phyloP scores from a whole-genome alignment of 768 basidiomycete species.

The Pilatotrama ljubarskyi region DNA sequence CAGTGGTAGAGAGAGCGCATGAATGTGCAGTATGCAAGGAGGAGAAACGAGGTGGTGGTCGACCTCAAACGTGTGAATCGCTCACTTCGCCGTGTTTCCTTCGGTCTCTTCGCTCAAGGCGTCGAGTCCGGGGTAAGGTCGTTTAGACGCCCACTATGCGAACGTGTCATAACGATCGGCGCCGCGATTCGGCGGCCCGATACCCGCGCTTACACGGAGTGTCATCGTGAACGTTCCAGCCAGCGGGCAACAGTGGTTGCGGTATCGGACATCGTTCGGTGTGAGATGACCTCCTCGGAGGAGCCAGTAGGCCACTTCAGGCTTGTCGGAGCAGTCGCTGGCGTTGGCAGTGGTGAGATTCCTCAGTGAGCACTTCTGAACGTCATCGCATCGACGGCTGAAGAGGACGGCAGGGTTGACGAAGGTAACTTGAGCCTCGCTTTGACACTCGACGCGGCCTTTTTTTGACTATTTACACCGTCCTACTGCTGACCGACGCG shows the following conservation, averaged over 20 bases:
- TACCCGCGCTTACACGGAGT: too few relatives aligned
- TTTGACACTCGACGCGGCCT: background rate
- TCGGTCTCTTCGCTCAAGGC: background rate
- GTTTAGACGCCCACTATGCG: background rate
- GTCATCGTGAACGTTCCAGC: too few relatives aligned
- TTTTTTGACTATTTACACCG: background rate
- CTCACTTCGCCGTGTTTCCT: background rate
- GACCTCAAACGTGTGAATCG: background rate
- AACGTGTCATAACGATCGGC: background rate
- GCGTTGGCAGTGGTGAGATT: slow-evolving; percentile 60
- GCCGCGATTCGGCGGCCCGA: background rate
- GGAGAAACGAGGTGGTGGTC: background rate
- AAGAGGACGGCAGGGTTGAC: slow-evolving; percentile 6
- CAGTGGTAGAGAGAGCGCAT: background rate
- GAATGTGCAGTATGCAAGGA: background rate
- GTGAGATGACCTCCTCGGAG: slow-evolving; percentile 10
- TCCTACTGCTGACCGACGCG: background rate
- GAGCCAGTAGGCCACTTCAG: slow-evolving; percentile 40
- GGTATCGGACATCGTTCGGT: too few relatives aligned
- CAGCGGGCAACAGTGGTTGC: too few relatives aligned
- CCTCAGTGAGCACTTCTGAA: background rate
- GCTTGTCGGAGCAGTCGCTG: slow-evolving; percentile 56
- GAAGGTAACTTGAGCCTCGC: slow-evolving; percentile 2
- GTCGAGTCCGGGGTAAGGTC: background rate
- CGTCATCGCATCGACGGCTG: background rate